phyloP scores from a whole-genome alignment of 495 filamentous ascomycete species.

The Cercophora scortea region DNA sequence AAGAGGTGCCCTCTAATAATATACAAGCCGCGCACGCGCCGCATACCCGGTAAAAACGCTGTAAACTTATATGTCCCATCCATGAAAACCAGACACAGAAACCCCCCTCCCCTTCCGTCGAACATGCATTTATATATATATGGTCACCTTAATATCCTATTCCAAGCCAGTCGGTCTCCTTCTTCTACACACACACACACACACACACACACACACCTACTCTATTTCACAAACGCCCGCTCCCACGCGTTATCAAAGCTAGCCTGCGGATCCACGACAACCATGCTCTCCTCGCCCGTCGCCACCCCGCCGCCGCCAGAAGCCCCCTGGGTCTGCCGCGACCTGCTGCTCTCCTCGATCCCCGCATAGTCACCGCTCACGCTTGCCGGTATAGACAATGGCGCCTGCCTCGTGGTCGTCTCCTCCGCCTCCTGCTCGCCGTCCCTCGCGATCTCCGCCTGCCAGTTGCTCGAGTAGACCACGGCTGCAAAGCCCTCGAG shows the following conservation, averaged over 20 bases:
- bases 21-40: too few relatives aligned
- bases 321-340: conserved; percentile 1
- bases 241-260: conserved; percentile 62
- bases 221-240: conserved; percentile 32
- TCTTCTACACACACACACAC: neutral
- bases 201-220: too few relatives aligned
- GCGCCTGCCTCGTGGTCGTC: neutral
- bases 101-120: too few relatives aligned
- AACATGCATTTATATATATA: too few relatives aligned
- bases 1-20: too few relatives aligned
- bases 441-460: conserved; percentile 56
- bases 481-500: conserved; percentile 92
- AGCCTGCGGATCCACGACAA: conserved; percentile 33
- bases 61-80: too few relatives aligned
- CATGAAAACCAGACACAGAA: too few relatives aligned
- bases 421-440: conserved; percentile 5
- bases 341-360: neutral
- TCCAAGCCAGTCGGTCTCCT: neutral
- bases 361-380: neutral
- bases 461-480: conserved; percentile 86
- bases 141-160: too few relatives aligned
- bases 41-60: too few relatives aligned
- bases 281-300: conserved; percentile 31
- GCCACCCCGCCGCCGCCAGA: conserved; percentile 1
- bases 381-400: neutral